Conservation (phyloP, 2,329 filamentous ascomycete genomes). For the Colletotrichum scovillei region DNA sequence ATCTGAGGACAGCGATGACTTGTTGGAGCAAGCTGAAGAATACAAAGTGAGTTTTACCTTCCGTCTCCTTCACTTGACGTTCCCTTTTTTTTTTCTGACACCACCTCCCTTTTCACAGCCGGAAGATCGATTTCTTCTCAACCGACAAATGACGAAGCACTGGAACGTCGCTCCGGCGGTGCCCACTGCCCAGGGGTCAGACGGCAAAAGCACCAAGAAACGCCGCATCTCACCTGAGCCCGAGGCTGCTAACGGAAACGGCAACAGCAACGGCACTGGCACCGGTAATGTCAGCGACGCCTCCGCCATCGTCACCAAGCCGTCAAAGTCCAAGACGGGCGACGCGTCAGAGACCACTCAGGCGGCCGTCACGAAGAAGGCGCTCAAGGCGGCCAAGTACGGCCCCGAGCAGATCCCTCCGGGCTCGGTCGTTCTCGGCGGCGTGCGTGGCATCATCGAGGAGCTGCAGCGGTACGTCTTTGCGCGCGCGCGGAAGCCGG, state of each 20-base stretch:
- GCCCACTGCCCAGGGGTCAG: slow-evolving; percentile 26
- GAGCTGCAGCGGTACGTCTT: slow-evolving; percentile 28
- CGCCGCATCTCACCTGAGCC: slow-evolving; percentile 34
- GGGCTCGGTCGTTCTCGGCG: slow-evolving; percentile 32
- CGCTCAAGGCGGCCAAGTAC: slow-evolving; percentile 33
- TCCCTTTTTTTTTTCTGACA: neutral
- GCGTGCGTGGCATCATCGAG: slow-evolving; percentile 1
- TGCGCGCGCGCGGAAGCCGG: slow-evolving; percentile 14
- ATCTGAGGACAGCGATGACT: slow-evolving; percentile 64
- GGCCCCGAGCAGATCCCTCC: slow-evolving; percentile 30
- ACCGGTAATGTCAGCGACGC: slow-evolving; percentile 27
- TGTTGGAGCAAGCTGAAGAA: slow-evolving; percentile 48
- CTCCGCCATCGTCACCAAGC: slow-evolving; percentile 14
- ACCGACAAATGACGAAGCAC: slow-evolving; percentile 54
- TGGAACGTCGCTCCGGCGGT: slow-evolving; percentile 45
- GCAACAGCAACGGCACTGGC: slow-evolving; percentile 5
- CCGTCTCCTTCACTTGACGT: slow-evolving; percentile 32
- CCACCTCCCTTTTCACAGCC: slow-evolving; percentile 30
- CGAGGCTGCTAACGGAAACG: slow-evolving; percentile 24
- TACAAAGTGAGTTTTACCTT: slow-evolving; percentile 34
- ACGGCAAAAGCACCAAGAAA: slow-evolving; percentile 41
- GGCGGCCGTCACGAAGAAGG: slow-evolving; percentile 10
- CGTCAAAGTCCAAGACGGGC: slow-evolving; percentile 14
- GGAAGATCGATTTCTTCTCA: slow-evolving; percentile 53
- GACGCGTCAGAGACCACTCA: slow-evolving; percentile 1